Base-by-base conservation (phyloP, 1,139 yeast species). In the Spathaspora sp. region DNA sequence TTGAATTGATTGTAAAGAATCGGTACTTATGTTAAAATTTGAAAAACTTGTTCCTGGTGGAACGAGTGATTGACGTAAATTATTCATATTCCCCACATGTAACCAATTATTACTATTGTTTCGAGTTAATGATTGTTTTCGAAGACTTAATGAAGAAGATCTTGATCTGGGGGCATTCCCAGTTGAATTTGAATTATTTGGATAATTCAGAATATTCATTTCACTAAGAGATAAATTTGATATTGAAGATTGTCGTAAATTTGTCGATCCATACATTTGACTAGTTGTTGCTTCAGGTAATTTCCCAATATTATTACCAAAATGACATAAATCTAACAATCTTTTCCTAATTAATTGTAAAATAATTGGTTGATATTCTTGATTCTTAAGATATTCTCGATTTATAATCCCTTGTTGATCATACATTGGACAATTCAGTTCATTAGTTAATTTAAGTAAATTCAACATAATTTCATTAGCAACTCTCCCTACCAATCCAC, bases 71-170 rank as follows among this genome's bases (percentile, higher is more conserved):
- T 70, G 64, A 48, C 73, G 65, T 20, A 71, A 64, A 42, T 63
- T 68, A 51, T 60, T 66, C 48, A 74, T 63, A 52, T 74, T 74
- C 1, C 79, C 79, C 38, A 74, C 76, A 57, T 74, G 79, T 41
- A 74, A 62, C 80, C 79, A 74, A 51, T 65, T 70, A 50, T 63
- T 66, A 16, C 77, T 71, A 52, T 73, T 74, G 51, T 72, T 72
- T 52, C 79, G 61, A 0, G 79, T 72, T 41, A 74, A 65, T 4
- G 77, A 71, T 55, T 74, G 79, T 52, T 74, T 74, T 41, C 80
- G 62, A 50, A 74, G 64, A 52, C 63, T 71, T 47, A 64, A 43
- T 15, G 64, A 59, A 1, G 68, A 57, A n/a, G 64, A 58, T 33
- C 68, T 56, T 5, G 68, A 61, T 49, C 63, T 56, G 23, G 48